Percentiles rank a stretch among this genome's conserved stretches.
phyloP scores from a whole-genome alignment of 352 stramenopile genomes.

The Pythium coloratum region DNA sequence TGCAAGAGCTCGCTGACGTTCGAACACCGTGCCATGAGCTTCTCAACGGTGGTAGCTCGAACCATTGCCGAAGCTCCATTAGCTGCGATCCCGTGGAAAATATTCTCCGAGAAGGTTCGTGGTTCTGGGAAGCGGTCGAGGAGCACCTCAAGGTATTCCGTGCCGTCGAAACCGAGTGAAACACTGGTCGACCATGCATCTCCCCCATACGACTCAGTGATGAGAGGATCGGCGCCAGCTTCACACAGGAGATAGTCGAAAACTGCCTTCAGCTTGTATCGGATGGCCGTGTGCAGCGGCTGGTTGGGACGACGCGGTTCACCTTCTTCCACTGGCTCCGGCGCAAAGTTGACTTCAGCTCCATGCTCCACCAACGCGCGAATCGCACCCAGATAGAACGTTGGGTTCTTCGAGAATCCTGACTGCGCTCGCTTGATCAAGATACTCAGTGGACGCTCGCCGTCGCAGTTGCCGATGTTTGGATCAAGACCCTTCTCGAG shows the following conservation, averaged over 20 bases:
- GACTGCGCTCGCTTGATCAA: slow-evolving; percentile 39
- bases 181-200: slow-evolving; percentile 60
- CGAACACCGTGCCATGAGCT: slow-evolving; percentile 35
- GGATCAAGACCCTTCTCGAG: slow-evolving; percentile 63
- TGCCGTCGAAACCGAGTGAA: slow-evolving; percentile 33
- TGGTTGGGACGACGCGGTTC: slow-evolving; percentile 24
- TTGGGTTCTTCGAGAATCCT: slow-evolving; percentile 2
- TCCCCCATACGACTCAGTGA: slow-evolving; percentile 31
- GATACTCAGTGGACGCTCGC: slow-evolving; percentile 48
- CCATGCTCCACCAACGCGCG: slow-evolving; percentile 13
- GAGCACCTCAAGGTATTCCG: slow-evolving; percentile 48
- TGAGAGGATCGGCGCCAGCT: slow-evolving; percentile 34
- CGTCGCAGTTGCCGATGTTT: slow-evolving; percentile 54
- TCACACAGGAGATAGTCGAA: slow-evolving; percentile 52
- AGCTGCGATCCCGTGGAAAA: slow-evolving; percentile 56
- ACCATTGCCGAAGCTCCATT: slow-evolving; percentile 23
- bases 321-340: slow-evolving; percentile 20
- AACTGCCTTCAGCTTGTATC: slow-evolving; percentile 33
- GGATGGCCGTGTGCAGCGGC: slow-evolving; percentile 59
- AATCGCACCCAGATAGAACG: slow-evolving; percentile 45
- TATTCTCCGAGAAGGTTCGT: slow-evolving; percentile 32
- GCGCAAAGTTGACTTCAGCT: slow-evolving; percentile 24
- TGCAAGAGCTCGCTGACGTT: slow-evolving; percentile 41
- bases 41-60: slow-evolving; percentile 32
- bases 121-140: slow-evolving; percentile 34